Evolutionary conservation across 1,284 basidiomycete genomes (phyloP).

Genomic region (Cerioporus squamosus): DNA sequence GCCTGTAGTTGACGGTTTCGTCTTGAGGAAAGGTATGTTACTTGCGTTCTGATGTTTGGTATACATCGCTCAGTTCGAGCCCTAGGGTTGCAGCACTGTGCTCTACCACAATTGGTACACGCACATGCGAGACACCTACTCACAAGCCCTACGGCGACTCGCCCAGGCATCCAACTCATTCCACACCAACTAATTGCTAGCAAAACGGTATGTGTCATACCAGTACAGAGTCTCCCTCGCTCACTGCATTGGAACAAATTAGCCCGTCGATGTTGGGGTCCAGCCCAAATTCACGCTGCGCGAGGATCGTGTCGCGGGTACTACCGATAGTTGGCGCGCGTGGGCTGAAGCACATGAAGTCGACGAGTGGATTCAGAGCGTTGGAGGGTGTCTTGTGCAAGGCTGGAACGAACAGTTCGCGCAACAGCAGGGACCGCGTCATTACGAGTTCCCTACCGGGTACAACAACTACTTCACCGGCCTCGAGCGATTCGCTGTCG

Average conservation of each 20-base stretch:
- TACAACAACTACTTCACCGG: slow-evolving; percentile 84
- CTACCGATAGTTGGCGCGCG: slow-evolving; percentile 78
- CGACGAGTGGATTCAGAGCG: slow-evolving; percentile 93
- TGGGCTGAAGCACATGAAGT: slow-evolving; percentile 90
- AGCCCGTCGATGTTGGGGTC: slow-evolving; percentile 67
- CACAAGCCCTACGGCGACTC: slow-evolving; percentile 46
- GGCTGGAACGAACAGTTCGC: slow-evolving; percentile 89
- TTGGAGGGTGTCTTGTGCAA: slow-evolving; percentile 83
- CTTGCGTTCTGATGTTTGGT: background rate
- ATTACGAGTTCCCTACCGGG: slow-evolving; percentile 97
- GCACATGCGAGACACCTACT: slow-evolving; percentile 74
- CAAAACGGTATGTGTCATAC: slow-evolving; percentile 56
- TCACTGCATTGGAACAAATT: background rate
- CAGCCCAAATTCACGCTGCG: slow-evolving; percentile 71
- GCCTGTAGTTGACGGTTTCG: slow-evolving; percentile 97
- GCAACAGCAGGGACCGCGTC: slow-evolving; percentile 56
- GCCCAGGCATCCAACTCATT: slow-evolving; percentile 64
- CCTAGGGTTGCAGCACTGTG: slow-evolving; percentile 71
- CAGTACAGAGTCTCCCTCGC: background rate
- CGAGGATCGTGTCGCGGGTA: slow-evolving; percentile 74
- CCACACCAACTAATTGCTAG: slow-evolving; percentile 90
- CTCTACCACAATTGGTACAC: slow-evolving; percentile 78
- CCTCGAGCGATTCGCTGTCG: slow-evolving; percentile 80
- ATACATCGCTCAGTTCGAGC: background rate
- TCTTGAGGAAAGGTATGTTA: slow-evolving; percentile 88